A percentile compares a stretch with the other conserved stretches of the same genome.
These are phyloP conservation scores for Hypoxylon sp. DNA, from an alignment of 2,329 filamentous ascomycete genomes.

Conservation along the genomic window DNA sequence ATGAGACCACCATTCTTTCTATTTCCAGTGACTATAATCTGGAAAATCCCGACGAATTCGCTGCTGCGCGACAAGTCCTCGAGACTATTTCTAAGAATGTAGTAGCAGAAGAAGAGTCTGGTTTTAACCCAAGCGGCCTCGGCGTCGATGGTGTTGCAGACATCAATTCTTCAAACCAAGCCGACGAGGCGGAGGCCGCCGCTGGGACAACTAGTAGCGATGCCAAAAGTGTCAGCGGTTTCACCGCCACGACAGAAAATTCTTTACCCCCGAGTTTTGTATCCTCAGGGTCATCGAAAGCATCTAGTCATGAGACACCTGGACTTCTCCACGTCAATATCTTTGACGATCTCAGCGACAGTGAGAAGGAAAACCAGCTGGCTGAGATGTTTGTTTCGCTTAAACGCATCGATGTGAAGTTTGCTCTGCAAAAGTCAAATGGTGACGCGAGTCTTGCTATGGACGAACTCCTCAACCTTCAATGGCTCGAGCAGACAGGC, in stretches of 20 bases:
- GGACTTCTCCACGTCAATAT: constrained; percentile 48
- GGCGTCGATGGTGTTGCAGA: constrained; percentile 58
- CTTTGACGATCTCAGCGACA: constrained; percentile 62
- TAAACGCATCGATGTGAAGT: constrained; percentile 73
- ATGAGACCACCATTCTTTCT: constrained; percentile 81
- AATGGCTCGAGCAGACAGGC: constrained; percentile 78
- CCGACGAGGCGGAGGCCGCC: constrained; percentile 32
- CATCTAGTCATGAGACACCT: constrained; percentile 44
- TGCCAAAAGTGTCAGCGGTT: constrained; percentile 47
- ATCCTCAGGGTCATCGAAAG: constrained; percentile 46
- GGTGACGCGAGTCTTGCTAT: constrained; percentile 78
- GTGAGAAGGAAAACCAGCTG: constrained; percentile 74
- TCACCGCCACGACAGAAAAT: constrained; percentile 49
- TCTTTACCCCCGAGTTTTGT: constrained; percentile 42
- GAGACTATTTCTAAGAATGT: constrained; percentile 75
- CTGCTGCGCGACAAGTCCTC: constrained; percentile 70
- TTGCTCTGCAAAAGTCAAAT: constrained; percentile 75
- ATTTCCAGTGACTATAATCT: constrained; percentile 82
- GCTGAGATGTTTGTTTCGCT: constrained; percentile 79
- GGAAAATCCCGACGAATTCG: constrained; percentile 62
- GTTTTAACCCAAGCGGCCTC: constrained; percentile 83
- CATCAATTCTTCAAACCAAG: constrained; percentile 39
- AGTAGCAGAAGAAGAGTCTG: constrained; percentile 75
- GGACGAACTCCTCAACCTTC: constrained; percentile 83
- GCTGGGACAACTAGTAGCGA: constrained; percentile 42